Percentiles rank a stretch among this genome's conserved stretches.
Conservation (phyloP, 2,329 filamentous ascomycete species). For the Aspergillus ochraceoroseus region DNA sequence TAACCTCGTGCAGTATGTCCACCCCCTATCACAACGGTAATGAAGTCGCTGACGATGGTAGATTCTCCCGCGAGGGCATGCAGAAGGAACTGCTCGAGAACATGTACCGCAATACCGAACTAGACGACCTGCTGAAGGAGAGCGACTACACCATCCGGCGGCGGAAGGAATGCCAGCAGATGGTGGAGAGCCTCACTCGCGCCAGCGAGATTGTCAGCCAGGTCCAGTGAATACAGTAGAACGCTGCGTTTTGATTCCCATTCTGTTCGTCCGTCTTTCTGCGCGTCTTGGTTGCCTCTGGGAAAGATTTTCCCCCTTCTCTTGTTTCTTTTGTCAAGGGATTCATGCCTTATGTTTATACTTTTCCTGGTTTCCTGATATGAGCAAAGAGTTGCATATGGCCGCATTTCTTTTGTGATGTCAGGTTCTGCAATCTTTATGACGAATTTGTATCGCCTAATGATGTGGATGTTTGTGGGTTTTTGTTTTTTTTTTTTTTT, state of each 20-base stretch:
- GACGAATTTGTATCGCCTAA: slow-evolving; percentile 27
- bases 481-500: too few relatives aligned
- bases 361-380: slow-evolving; percentile 13
- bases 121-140: slow-evolving; percentile 94
- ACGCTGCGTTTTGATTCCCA: slow-evolving; percentile 19
- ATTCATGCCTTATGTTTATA: slow-evolving; percentile 17
- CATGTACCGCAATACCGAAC: slow-evolving; percentile 87
- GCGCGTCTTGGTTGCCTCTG: slow-evolving; percentile 15
- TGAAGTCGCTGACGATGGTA: slow-evolving; percentile 37
- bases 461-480: slow-evolving; percentile 20
- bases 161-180: slow-evolving; percentile 97
- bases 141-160: slow-evolving; percentile 93
- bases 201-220: slow-evolving; percentile 94
- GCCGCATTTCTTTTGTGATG: slow-evolving; percentile 16
- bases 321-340: slow-evolving; percentile 8
- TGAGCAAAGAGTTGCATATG: slow-evolving; percentile 13
- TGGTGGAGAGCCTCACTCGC: slow-evolving; percentile 88
- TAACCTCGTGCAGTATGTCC: slow-evolving; percentile 81
- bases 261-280: slow-evolving; percentile 11
- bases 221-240: slow-evolving; percentile 48
- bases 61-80: slow-evolving; percentile 97
- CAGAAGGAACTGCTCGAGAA: slow-evolving; percentile 93
- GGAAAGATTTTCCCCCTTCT: slow-evolving; percentile 11
- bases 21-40: neutral
- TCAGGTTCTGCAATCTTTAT: slow-evolving; percentile 19